A percentile compares a stretch with the other conserved stretches of the same genome.
phyloP scores from a whole-genome alignment of 164 flowering plant genomes.

The Annona squamosa region DNA sequence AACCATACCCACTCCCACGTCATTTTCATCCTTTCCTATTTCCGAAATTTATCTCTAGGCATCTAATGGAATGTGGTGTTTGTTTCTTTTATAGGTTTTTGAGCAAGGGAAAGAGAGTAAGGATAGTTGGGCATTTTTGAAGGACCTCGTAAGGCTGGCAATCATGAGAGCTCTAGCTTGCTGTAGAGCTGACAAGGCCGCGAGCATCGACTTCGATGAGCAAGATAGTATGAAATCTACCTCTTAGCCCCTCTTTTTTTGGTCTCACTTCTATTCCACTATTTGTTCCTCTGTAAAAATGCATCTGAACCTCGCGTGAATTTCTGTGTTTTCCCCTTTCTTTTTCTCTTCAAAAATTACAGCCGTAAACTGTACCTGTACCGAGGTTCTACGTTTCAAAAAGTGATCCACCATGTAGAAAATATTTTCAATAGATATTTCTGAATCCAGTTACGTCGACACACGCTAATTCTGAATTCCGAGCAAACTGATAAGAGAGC shows the following conservation, averaged over 20 bases:
- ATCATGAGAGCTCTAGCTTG: slow-evolving; percentile 59
- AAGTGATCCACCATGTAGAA: neutral
- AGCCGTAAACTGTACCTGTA: neutral
- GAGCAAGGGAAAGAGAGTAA: neutral
- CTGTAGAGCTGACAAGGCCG: slow-evolving; percentile 51
- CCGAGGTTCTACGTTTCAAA: neutral
- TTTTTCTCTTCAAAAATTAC: neutral
- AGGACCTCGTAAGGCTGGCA: neutral
- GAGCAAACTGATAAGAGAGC: no score
- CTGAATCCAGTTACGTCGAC: no score
- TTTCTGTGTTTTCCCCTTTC: neutral
- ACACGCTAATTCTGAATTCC: no score
- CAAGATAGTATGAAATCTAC: slow-evolving; percentile 53
- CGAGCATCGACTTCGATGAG: slow-evolving; percentile 69
- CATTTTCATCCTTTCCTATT: no score
- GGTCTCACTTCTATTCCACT: neutral
- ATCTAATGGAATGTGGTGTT: neutral
- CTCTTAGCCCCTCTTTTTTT: neutral
- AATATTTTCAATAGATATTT: no score
- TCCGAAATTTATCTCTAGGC: neutral
- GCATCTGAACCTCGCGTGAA: neutral
- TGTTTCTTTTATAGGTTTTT: neutral
- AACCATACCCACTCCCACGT: no score
- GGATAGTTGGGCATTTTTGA: neutral
- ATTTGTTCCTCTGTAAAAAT: neutral